phyloP scores from a whole-genome alignment of 2,329 filamentous ascomycete species.

The Neofusicoccum sp. region DNA sequence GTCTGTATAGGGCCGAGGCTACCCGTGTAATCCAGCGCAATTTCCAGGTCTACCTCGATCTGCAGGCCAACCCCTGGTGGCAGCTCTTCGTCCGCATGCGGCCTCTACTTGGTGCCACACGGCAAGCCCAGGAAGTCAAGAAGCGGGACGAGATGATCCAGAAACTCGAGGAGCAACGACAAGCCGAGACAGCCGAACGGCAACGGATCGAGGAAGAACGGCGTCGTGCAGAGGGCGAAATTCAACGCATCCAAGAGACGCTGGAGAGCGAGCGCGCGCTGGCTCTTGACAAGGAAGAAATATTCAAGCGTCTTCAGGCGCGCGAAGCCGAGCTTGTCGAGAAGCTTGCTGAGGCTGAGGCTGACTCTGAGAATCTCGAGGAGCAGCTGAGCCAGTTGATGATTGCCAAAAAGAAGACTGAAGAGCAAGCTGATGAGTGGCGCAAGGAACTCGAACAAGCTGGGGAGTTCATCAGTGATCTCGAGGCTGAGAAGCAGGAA shows the following conservation, averaged over 20 bases:
- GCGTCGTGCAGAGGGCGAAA: conserved; percentile 81
- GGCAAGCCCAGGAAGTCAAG: conserved; percentile 91
- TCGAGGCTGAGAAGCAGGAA: conserved; percentile 84
- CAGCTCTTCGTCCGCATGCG: conserved; percentile 93
- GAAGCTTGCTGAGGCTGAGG: conserved; percentile 86
- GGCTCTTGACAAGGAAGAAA: conserved; percentile 96
- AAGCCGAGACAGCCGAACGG: conserved; percentile 71
- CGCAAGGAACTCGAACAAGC: conserved; percentile 89
- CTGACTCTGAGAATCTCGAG: conserved; percentile 92
- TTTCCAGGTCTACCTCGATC: conserved; percentile 85
- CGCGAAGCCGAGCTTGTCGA: conserved; percentile 92
- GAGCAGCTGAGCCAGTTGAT: conserved; percentile 90
- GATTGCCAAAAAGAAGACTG: conserved; percentile 83
- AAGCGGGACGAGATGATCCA: conserved; percentile 92
- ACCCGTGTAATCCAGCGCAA: conserved; percentile 94
- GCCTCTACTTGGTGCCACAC: conserved; percentile 86
- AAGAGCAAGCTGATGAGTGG: conserved; percentile 79
- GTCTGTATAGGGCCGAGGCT: conserved; percentile 90
- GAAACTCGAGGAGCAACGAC: conserved; percentile 81
- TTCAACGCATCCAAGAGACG: conserved; percentile 87
- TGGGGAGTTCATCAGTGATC: conserved; percentile 77
- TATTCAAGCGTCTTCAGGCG: conserved; percentile 91
- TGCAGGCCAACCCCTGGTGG: conserved; percentile 97
- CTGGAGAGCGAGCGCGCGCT: conserved; percentile 95
- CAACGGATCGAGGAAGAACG: conserved; percentile 88